Evolutionary conservation across 139 green algal species (phyloP).

Genomic region (Picochlorum costavermella): DNA sequence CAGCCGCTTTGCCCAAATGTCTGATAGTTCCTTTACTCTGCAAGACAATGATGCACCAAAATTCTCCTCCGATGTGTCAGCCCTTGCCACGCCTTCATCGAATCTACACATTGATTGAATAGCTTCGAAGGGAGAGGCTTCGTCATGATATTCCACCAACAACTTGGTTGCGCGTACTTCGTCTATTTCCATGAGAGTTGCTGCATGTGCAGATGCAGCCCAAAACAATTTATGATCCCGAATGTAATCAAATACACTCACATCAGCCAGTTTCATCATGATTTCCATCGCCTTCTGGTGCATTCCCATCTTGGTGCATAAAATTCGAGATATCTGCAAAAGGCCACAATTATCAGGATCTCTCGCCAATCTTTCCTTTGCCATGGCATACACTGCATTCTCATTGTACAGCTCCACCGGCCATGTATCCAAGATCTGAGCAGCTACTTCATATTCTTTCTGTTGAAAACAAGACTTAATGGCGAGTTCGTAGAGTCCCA

Average conservation of each 20-base stretch:
- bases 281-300: background rate
- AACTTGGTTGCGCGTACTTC: constrained; percentile 36
- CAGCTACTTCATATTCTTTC: background rate
- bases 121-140: constrained; percentile 33
- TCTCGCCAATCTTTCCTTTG: no score
- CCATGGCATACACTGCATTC: background rate
- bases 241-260: constrained; percentile 63
- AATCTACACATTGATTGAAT: constrained; percentile 47
- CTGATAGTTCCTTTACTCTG: background rate
- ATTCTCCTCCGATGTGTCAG: constrained; percentile 3
- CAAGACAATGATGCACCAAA: background rate
- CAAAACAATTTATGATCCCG: constrained; percentile 24
- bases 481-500: constrained; percentile 70
- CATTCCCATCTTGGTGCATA: constrained; percentile 8
- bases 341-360: background rate
- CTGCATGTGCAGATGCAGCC: background rate
- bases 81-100: background rate
- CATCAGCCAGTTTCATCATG: constrained; percentile 1
- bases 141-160: constrained; percentile 48
- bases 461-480: constrained; percentile 44
- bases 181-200: constrained; percentile 58
- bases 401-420: background rate
- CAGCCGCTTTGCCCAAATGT: constrained; percentile 45
- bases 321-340: background rate
- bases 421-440: background rate